Evolutionary conservation across 208 protist genomes (phyloP).

Genomic region (Trypanosoma conorhini): DNA sequence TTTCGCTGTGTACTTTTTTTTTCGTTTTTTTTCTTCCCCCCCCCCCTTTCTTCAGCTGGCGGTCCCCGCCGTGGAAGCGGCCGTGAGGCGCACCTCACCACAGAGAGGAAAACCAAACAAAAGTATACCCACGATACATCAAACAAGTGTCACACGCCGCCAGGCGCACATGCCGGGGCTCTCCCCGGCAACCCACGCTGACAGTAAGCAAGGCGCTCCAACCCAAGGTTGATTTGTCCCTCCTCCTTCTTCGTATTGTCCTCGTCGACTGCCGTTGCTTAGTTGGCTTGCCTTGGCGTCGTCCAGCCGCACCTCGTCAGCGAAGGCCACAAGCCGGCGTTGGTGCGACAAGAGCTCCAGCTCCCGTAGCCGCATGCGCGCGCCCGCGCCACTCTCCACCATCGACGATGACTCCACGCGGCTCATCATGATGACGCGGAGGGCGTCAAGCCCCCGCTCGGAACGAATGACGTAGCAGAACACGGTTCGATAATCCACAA

Average conservation of each 20-base stretch:
- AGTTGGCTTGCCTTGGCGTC: neutral
- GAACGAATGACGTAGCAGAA: constrained; percentile 7
- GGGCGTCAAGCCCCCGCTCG: neutral
- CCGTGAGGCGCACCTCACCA: too few species aligned
- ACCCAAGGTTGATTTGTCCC: neutral
- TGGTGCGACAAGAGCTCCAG: constrained; percentile 21
- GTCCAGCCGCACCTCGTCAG: constrained; percentile 12
- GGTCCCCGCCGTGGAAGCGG: too few species aligned
- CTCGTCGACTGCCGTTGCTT: neutral
- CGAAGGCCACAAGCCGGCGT: constrained; percentile 12
- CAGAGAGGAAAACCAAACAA: neutral
- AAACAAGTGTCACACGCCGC: constrained; percentile 17
- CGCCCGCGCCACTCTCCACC: neutral
- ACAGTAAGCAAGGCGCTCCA: neutral
- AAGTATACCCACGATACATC: neutral
- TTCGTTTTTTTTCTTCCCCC: too few species aligned
- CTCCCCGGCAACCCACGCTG: constrained; percentile 17
- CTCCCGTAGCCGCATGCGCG: constrained; percentile 6
- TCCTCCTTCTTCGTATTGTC: neutral
- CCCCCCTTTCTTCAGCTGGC: too few species aligned
- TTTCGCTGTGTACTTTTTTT: too few species aligned
- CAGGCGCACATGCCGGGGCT: constrained; percentile 5
- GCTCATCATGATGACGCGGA: constrained; percentile 21
- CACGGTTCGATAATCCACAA: constrained; percentile 21
- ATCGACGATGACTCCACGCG: constrained; percentile 10